A percentile compares a stretch with the other conserved stretches of the same genome.
Conservation (phyloP, 306 rosid genomes). For the Biancaea sappan region DNA sequence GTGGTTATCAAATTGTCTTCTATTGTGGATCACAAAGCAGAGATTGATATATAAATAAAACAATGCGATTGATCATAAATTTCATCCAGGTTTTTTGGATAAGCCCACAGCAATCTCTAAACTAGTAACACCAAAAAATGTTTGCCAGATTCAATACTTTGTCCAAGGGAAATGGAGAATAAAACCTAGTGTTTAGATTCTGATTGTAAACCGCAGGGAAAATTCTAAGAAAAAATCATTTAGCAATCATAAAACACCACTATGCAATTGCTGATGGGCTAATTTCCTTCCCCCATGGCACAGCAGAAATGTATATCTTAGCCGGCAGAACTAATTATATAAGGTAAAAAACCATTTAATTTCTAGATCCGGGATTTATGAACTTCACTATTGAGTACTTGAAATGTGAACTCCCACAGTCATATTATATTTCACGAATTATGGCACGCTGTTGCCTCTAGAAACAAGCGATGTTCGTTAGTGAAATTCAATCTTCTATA, state of each 20-base stretch:
- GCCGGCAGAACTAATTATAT: not conserved
- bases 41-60: not conserved
- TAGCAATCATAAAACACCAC: not conserved
- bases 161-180: not conserved
- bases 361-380: not conserved
- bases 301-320: not conserved
- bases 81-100: not conserved
- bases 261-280: not conserved
- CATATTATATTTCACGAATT: not conserved
- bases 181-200: not conserved
- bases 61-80: not conserved
- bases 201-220: not conserved
- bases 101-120: not conserved
- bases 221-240: not conserved
- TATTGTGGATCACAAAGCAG: not conserved
- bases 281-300: not conserved
- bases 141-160: not conserved
- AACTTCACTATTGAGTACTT: not conserved
- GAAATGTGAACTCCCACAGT: not conserved
- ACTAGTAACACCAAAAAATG: not conserved
- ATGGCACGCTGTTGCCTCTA: not conserved
- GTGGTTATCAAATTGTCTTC: not conserved
- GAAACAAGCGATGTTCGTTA: not conserved
- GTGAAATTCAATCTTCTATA: not conserved
- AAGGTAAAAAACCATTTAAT: not conserved